These are phyloP conservation scores for Globisporangium paroecandrum DNA, from an alignment of 352 stramenopile species.

Conservation along the genomic window DNA sequence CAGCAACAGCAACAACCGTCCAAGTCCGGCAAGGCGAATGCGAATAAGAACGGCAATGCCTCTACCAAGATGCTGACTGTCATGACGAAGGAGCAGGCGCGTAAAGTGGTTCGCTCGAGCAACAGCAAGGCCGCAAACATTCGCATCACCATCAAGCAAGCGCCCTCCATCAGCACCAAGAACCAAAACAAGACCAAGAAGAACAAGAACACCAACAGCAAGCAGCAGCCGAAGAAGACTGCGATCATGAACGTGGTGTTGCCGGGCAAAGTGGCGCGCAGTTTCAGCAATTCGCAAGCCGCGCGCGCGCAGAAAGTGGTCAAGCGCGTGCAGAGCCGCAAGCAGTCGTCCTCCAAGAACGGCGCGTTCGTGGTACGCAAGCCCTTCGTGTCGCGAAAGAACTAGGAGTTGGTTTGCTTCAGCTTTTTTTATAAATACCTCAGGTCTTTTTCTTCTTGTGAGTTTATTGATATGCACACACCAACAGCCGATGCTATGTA, in stretches of 20 bases:
- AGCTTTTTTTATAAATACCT: background rate
- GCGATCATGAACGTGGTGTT: constrained; percentile 17
- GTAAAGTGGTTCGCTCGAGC: constrained; percentile 26
- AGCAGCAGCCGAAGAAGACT: constrained; percentile 27
- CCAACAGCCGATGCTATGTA: constrained; percentile 11
- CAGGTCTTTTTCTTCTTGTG: background rate
- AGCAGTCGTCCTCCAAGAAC: constrained; percentile 33
- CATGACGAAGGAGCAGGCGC: background rate
- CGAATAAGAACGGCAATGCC: constrained; percentile 14
- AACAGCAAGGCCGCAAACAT: constrained; percentile 33
- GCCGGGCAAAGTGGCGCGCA: constrained; percentile 15
- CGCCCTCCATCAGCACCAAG: background rate
- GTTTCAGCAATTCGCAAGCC: constrained; percentile 14
- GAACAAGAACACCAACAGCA: constrained; percentile 23
- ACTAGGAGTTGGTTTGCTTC: constrained; percentile 2
- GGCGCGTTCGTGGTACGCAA: constrained; percentile 53
- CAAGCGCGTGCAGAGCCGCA: constrained; percentile 15
- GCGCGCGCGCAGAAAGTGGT: constrained; percentile 9
- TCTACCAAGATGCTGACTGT: background rate
- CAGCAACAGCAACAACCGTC: constrained; percentile 12
- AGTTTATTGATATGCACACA: background rate
- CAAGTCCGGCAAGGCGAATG: constrained; percentile 3
- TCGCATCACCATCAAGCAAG: constrained; percentile 32
- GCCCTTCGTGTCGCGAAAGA: constrained; percentile 38
- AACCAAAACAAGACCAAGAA: constrained; percentile 22